phyloP scores from a whole-genome alignment of 257 asterid genomes.

The Paulownia fortunei region DNA sequence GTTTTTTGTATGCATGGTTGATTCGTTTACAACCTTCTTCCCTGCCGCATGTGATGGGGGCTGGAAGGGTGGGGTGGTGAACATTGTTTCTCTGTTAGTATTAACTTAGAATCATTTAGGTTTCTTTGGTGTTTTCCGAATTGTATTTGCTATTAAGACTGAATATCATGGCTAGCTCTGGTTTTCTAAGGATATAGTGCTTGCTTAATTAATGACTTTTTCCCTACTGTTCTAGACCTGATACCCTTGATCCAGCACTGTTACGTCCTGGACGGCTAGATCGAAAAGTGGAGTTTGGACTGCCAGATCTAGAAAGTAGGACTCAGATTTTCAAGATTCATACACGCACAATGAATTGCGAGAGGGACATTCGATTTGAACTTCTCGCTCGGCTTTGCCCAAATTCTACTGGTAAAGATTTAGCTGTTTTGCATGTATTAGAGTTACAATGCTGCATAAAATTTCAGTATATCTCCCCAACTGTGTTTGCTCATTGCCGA shows the following conservation, averaged over 20 bases:
- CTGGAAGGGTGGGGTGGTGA: not conserved
- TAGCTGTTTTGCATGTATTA: no score
- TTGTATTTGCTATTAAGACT: not conserved
- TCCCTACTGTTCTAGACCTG: conserved; percentile 77
- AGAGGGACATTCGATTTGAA: conserved; percentile 80
- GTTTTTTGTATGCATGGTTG: no score
- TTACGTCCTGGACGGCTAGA: conserved; percentile 94
- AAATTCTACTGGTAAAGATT: conserved; percentile 69
- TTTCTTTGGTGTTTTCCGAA: not conserved
- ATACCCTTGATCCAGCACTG: conserved; percentile 94
- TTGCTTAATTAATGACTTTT: not conserved
- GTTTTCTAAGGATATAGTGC: not conserved
- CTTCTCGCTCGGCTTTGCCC: conserved; percentile 96
- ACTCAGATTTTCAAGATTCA: conserved; percentile 89
- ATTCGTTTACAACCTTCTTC: no score
- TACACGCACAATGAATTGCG: conserved; percentile 91
- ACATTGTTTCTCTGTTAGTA: not conserved
- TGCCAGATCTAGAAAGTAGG: conserved; percentile 95
- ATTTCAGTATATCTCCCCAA: not conserved
- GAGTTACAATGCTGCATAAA: not conserved
- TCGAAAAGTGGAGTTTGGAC: conserved; percentile 95
- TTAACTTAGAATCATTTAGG: not conserved
- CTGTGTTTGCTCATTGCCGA: not conserved
- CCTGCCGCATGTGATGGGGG: no score
- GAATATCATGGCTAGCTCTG: not conserved